phyloP scores from a whole-genome alignment of 2,329 filamentous ascomycete genomes.

The Trichocomaceae sp. region DNA sequence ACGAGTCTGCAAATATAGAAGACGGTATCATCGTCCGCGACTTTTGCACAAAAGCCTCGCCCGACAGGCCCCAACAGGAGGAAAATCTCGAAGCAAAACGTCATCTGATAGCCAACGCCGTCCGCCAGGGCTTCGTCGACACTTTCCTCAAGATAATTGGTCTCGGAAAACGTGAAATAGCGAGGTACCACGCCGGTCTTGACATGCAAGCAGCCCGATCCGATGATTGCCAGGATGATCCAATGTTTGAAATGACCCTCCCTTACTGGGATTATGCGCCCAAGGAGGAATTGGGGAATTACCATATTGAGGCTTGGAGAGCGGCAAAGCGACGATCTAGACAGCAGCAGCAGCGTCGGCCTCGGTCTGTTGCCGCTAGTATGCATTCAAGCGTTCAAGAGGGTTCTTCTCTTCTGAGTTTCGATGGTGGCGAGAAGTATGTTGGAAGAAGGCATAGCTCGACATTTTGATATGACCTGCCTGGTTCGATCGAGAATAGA shows the following conservation, averaged over 20 bases:
- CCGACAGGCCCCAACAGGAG: constrained; percentile 8
- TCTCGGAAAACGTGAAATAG: constrained; percentile 12
- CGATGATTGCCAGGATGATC: constrained; percentile 12
- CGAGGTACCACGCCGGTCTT: constrained; percentile 16
- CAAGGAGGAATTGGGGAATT: constrained; percentile 15
- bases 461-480: not conserved
- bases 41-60: constrained; percentile 15
- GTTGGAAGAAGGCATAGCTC: constrained; percentile 6
- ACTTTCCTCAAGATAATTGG: constrained; percentile 9
- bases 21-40: constrained; percentile 19
- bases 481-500: too few relatives aligned
- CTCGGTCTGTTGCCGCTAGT: not conserved
- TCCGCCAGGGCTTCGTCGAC: constrained; percentile 12
- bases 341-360: not conserved
- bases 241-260: constrained; percentile 16
- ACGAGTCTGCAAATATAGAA: constrained; percentile 12
- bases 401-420: not conserved
- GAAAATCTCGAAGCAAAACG: not conserved
- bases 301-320: constrained; percentile 12
- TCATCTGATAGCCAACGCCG: constrained; percentile 6
- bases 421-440: not conserved
- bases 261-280: constrained; percentile 12
- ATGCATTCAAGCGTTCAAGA: not conserved
- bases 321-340: constrained; percentile 7
- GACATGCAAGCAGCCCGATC: constrained; percentile 13